A percentile compares a stretch with the other conserved stretches of the same genome.
phyloP scores from a whole-genome alignment of 1,284 basidiomycete species.

The Pseudozyma thailandica region DNA sequence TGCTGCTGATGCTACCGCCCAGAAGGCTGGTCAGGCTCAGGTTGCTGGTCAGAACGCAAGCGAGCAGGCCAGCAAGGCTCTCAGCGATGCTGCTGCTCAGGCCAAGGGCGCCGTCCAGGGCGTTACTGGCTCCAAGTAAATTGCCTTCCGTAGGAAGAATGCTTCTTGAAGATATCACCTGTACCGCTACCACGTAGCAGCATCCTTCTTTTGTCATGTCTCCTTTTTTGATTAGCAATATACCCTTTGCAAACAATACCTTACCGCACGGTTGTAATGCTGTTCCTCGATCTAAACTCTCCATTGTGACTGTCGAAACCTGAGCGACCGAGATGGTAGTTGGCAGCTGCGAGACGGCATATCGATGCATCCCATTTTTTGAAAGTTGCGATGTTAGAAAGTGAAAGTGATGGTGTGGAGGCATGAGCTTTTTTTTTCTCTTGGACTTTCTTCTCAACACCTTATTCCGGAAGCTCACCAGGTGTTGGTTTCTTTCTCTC shows the following conservation, averaged over 20 bases:
- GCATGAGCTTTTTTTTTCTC: constrained; percentile 7
- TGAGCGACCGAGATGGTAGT: too few relatives aligned
- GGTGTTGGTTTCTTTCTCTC: constrained; percentile 5
- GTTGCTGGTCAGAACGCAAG: constrained; percentile 26
- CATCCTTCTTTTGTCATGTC: background rate
- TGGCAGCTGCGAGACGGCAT: background rate
- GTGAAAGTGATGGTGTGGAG: constrained; percentile 18
- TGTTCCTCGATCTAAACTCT: background rate
- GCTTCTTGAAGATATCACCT: background rate
- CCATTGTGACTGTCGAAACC: constrained; percentile 3
- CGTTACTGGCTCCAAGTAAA: constrained; percentile 39
- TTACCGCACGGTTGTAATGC: background rate
- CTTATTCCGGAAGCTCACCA: background rate
- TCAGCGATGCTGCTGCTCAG: constrained; percentile 47
- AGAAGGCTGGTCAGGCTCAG: constrained; percentile 36
- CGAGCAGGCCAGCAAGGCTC: constrained; percentile 36
- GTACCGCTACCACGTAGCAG: background rate
- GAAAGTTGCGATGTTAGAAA: background rate
- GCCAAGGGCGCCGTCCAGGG: constrained; percentile 44
- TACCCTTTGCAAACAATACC: constrained; percentile 30
- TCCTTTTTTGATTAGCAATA: constrained; percentile 21
- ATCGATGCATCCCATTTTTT: background rate
- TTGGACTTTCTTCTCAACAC: constrained; percentile 3
- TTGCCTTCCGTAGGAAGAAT: too few relatives aligned
- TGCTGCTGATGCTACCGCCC: constrained; percentile 19